Percentiles rank a stretch among this genome's conserved stretches.
These are phyloP conservation scores for Cordyceps pruinosa DNA, from an alignment of 2,329 filamentous ascomycete genomes.

Conservation along the genomic window DNA sequence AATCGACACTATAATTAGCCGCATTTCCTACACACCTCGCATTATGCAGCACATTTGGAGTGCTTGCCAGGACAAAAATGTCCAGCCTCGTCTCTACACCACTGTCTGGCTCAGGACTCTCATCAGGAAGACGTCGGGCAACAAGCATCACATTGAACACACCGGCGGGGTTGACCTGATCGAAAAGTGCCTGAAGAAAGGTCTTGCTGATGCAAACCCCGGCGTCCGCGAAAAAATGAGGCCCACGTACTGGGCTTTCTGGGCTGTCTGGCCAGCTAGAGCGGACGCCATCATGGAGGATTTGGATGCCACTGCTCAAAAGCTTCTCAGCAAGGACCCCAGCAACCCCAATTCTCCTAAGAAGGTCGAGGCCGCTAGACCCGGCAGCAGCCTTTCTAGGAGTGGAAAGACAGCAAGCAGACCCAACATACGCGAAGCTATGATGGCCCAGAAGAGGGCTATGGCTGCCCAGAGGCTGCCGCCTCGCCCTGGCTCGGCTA, in stretches of 20 bases:
- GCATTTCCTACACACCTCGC: slow-evolving; percentile 70
- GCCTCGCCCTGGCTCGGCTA: slow-evolving; percentile 54
- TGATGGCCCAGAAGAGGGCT: slow-evolving; percentile 73
- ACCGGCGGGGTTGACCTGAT: slow-evolving; percentile 74
- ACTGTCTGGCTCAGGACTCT: slow-evolving; percentile 79
- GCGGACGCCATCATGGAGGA: slow-evolving; percentile 72
- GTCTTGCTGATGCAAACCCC: slow-evolving; percentile 82
- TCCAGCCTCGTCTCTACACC: slow-evolving; percentile 73
- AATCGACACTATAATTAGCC: slow-evolving; percentile 72
- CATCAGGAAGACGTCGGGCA: slow-evolving; percentile 66
- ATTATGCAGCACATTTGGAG: slow-evolving; percentile 79
- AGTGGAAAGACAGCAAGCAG: slow-evolving; percentile 53
- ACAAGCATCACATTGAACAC: slow-evolving; percentile 80
- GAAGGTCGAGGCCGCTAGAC: slow-evolving; percentile 44
- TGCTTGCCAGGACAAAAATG: slow-evolving; percentile 89
- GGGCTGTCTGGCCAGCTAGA: slow-evolving; percentile 66
- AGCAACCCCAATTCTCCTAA: slow-evolving; percentile 69
- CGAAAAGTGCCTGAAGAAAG: slow-evolving; percentile 84
- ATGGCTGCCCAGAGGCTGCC: slow-evolving; percentile 47
- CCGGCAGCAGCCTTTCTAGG: slow-evolving; percentile 55
- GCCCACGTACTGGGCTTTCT: slow-evolving; percentile 79
- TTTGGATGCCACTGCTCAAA: slow-evolving; percentile 72
- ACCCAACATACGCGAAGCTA: slow-evolving; percentile 70
- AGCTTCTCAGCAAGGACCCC: slow-evolving; percentile 73
- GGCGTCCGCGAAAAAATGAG: slow-evolving; percentile 83